A percentile compares a stretch with the other conserved stretches of the same genome.
Evolutionary conservation across 768 basidiomycete genomes (phyloP).

Genomic region (Rossbeevera mucosa): DNA sequence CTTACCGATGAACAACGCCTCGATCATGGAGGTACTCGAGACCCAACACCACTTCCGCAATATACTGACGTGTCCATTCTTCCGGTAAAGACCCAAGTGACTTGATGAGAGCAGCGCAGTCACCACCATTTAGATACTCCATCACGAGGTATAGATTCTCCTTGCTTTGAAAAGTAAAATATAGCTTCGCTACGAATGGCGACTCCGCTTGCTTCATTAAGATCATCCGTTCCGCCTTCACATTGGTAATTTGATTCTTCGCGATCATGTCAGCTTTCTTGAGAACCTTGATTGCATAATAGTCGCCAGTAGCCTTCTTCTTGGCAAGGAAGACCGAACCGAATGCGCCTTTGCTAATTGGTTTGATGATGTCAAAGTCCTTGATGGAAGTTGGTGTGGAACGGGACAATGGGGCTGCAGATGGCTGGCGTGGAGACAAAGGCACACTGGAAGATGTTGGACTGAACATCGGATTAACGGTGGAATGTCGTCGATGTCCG

Average conservation of each 20-base stretch:
- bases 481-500: constrained; percentile 69
- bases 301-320: constrained; percentile 97
- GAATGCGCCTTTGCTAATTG: constrained; percentile 98
- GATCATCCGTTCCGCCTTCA: constrained; percentile 99
- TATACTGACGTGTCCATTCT: constrained; percentile 95
- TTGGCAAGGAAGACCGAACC: constrained; percentile 97
- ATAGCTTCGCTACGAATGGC: constrained; percentile 95
- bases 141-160: constrained; percentile 98
- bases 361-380: constrained; percentile 99
- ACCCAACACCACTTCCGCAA: constrained; percentile 93
- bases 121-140: constrained; percentile 98
- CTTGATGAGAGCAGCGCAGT: constrained; percentile 96
- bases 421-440: constrained; percentile 82
- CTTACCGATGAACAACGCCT: constrained; percentile 94
- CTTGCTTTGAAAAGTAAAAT: constrained; percentile 99
- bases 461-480: constrained; percentile 56
- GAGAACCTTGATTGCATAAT: constrained; percentile 99
- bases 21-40: constrained; percentile 95
- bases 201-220: constrained; percentile 99
- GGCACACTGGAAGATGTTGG: constrained; percentile 51
- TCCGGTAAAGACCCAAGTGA: constrained; percentile 89
- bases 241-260: constrained; percentile 99
- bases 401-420: constrained; percentile 70
- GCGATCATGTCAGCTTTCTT: constrained; percentile 99
- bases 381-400: constrained; percentile 90